Evolutionary conservation across 371 early-diverging fungal species (phyloP).

Genomic region (Mortierella polycephala): DNA sequence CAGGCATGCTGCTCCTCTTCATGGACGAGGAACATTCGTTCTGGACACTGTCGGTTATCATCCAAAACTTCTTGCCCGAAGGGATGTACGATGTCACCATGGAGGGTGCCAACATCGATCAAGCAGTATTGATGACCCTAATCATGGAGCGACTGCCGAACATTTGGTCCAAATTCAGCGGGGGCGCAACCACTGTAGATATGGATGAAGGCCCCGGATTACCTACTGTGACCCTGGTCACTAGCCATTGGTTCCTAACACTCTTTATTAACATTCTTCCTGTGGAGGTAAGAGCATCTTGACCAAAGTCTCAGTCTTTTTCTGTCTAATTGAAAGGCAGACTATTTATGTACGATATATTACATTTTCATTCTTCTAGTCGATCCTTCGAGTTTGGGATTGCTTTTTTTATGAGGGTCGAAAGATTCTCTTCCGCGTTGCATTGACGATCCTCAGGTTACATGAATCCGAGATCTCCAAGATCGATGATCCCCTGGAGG

Average conservation of each 20-base stretch:
- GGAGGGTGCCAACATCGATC: slow-evolving; percentile 82
- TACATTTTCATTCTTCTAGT: slow-evolving; percentile 44
- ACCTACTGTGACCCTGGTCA: slow-evolving; percentile 79
- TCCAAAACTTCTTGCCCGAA: slow-evolving; percentile 78
- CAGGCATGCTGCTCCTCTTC: slow-evolving; percentile 79
- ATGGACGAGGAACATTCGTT: slow-evolving; percentile 84
- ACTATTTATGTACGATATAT: background rate
- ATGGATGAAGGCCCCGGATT: slow-evolving; percentile 64
- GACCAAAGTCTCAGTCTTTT: background rate
- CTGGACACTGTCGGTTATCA: slow-evolving; percentile 82
- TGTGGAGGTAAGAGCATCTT: slow-evolving; percentile 63
- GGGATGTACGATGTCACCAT: slow-evolving; percentile 84
- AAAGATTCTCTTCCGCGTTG: slow-evolving; percentile 81
- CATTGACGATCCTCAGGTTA: slow-evolving; percentile 80
- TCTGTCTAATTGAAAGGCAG: too few species aligned
- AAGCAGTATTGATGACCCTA: slow-evolving; percentile 76
- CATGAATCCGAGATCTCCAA: slow-evolving; percentile 73
- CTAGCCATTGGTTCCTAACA: slow-evolving; percentile 88
- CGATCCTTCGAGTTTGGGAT: slow-evolving; percentile 88
- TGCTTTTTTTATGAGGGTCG: slow-evolving; percentile 86
- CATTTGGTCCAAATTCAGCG: slow-evolving; percentile 65
- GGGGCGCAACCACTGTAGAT: slow-evolving; percentile 65
- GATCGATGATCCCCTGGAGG: slow-evolving; percentile 72
- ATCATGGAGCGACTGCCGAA: slow-evolving; percentile 68
- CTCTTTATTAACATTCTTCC: slow-evolving; percentile 84